phyloP scores from a whole-genome alignment of 176 grass and related monocot genomes.

The Avena atlantica region DNA sequence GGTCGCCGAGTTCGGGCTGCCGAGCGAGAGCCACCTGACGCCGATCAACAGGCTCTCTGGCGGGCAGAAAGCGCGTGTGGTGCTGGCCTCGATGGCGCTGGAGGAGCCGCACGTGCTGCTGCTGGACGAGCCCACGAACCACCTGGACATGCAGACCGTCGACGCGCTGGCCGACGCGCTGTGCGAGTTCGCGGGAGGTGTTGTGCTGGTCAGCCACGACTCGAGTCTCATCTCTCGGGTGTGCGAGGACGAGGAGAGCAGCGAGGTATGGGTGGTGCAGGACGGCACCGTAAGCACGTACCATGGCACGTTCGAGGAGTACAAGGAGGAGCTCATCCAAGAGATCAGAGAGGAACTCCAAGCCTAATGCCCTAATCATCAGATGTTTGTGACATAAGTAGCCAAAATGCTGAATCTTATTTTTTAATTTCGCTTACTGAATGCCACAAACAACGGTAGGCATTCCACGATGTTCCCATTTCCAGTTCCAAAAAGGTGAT shows the following conservation, averaged over 20 bases:
- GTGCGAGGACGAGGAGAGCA: constrained; percentile 1
- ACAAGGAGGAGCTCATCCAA: background rate
- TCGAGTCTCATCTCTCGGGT: constrained; percentile 14
- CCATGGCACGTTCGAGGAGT: constrained; percentile 4
- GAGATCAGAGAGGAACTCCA: constrained; percentile 12
- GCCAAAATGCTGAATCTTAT: background rate
- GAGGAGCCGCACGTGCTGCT: constrained; percentile 15
- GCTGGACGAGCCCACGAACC: constrained; percentile 12
- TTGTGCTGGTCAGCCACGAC: constrained; percentile 17
- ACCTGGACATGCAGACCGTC: constrained; percentile 16
- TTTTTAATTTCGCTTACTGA: too few relatives aligned
- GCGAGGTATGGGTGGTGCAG: constrained; percentile 19
- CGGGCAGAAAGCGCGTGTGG: constrained; percentile 10
- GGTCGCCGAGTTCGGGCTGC: background rate
- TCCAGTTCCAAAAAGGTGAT: too few relatives aligned
- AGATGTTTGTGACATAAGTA: background rate
- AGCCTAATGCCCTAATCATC: background rate
- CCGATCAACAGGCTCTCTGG: constrained; percentile 12
- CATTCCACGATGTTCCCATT: too few relatives aligned
- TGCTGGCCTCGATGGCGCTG: constrained; percentile 13
- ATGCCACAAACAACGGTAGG: too few relatives aligned
- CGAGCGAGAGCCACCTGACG: background rate
- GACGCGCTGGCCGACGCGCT: constrained; percentile 7
- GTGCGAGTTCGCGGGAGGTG: background rate
- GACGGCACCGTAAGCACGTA: background rate